Evolutionary conservation across 768 basidiomycete species (phyloP).

Genomic region (Lactifluus echinatus): DNA sequence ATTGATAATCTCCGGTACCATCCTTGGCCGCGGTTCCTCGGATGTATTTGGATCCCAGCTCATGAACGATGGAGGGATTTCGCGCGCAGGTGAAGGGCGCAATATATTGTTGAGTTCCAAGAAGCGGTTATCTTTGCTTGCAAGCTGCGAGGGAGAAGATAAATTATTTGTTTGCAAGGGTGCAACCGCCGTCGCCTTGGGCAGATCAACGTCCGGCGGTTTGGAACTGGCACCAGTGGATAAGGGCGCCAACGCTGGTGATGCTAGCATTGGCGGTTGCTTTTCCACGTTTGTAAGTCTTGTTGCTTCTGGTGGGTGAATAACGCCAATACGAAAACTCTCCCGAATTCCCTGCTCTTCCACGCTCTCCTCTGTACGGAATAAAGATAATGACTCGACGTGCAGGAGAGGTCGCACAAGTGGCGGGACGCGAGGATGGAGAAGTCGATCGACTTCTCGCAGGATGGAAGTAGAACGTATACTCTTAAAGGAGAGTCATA

Average conservation of each 20-base stretch:
- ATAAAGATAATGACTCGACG: constrained; percentile 52
- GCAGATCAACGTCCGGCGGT: background rate
- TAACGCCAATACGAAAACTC: constrained; percentile 31
- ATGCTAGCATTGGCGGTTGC: background rate
- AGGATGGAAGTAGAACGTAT: constrained; percentile 3
- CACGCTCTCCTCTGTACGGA: constrained; percentile 50
- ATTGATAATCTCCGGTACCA: background rate
- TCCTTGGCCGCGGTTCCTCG: background rate
- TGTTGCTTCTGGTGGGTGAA: background rate
- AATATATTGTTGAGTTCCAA: background rate
- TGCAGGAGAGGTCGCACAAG: constrained; percentile 58
- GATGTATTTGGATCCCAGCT: background rate
- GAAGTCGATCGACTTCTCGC: constrained; percentile 43
- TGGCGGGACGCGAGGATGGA: constrained; percentile 78
- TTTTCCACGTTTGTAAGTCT: background rate
- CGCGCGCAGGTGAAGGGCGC: background rate
- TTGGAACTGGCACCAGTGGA: background rate
- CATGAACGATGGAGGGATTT: background rate
- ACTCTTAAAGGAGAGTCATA: background rate
- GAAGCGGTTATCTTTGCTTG: background rate
- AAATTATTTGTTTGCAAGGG: background rate
- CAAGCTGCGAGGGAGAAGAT: background rate
- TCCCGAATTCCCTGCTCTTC: constrained; percentile 48
- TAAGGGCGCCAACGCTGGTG: background rate
- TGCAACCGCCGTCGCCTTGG: background rate